Base-by-base conservation (phyloP, 176 grass and related monocot species). In the Oropetium thomaeum region DNA sequence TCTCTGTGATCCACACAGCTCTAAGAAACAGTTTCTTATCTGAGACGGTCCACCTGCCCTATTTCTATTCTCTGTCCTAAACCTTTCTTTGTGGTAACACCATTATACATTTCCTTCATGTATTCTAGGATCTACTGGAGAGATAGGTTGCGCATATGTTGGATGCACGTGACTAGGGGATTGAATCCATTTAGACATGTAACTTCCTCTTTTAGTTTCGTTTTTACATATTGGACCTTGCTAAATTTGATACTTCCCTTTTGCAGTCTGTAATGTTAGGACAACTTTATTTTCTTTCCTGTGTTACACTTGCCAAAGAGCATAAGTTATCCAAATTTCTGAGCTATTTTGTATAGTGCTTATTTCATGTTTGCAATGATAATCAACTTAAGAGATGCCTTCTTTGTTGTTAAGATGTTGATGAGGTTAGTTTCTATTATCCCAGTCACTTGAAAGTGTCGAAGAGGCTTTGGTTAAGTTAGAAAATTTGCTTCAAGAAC, bases 381-480 rank as follows among this genome's bases (percentile, higher is more conserved):
- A 60, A 19, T 77, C 33, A 17, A 26, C 33, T 58, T 27, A 68
- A 65, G 71, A 67, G 19, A 52, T 67, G 67, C 13, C 73, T 60
- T 72, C 26, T 28, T 3, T 67, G 62, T 33, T 42, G 39, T 27
- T 44, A 59, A 74, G 61, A 28, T 17, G 5, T 82, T 73, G 43
- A 83, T 67, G 33, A 74, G 34, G 14, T 62, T 68, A 43, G 26
- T 74, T 62, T 86, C 51, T 65, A 69, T 81, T 77, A 53, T 85
- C 91, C 61, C 81, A 99, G 96, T 88, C 96, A 55, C 96, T 99
- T 87, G 87, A 92, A 92, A 90, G 73, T 92, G 96, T 99, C 61
- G 96, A 99, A 31, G 92, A 89, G 85, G 89, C 96, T 87, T 81
- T 95, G 80, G 85, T 92, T 54, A 92, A 90, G 75, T 95, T 99